phyloP scores from a whole-genome alignment of 768 basidiomycete genomes.

The Suillus occidentalis region DNA sequence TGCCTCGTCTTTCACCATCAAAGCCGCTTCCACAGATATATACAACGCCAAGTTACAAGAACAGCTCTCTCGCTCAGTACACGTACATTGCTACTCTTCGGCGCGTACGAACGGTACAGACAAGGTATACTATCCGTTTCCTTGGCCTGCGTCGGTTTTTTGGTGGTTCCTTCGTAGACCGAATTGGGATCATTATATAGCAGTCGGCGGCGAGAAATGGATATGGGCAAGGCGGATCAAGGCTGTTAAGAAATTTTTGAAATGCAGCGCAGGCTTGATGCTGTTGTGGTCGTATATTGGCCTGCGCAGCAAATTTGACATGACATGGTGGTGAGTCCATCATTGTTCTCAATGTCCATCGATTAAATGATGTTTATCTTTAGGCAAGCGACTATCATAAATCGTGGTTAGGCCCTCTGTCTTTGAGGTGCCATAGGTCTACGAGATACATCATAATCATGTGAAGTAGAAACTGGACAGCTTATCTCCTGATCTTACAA shows the following conservation, averaged over 20 bases:
- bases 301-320: background rate
- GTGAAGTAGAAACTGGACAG: background rate
- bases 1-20: background rate
- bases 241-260: constrained; percentile 9
- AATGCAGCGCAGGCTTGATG: constrained; percentile 1
- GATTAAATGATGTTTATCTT: background rate
- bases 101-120: background rate
- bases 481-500: background rate
- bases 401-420: background rate
- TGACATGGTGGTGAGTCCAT: background rate
- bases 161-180: background rate
- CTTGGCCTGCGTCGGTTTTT: background rate
- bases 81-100: background rate
- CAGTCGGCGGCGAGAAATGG: constrained; percentile 23
- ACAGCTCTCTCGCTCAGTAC: background rate
- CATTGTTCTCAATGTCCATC: background rate
- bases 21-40: background rate
- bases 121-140: background rate
- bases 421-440: background rate
- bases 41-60: background rate
- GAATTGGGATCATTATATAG: background rate
- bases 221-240: constrained; percentile 11
- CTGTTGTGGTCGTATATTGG: constrained; percentile 12
- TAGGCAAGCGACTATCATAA: background rate
- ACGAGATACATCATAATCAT: background rate